phyloP scores from a whole-genome alignment of 2,329 filamentous ascomycete species.

The Microcera coccophila region DNA sequence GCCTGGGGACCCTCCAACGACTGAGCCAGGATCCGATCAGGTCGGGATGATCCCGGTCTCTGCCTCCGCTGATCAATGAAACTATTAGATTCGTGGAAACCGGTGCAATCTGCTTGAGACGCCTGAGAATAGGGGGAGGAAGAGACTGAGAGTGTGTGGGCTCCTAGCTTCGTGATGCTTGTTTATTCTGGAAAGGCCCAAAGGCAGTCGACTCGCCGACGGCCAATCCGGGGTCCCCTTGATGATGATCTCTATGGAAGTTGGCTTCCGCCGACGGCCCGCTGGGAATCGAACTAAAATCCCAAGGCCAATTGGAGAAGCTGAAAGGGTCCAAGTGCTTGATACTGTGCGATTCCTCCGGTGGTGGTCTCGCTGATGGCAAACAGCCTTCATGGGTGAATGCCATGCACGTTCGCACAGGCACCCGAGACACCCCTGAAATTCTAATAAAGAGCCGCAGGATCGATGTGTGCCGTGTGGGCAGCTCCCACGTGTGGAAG shows the following conservation, averaged over 20 bases:
- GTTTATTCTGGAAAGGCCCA: not conserved
- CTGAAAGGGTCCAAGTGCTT: too few species aligned
- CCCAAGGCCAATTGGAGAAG: too few species aligned
- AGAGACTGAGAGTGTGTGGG: not conserved
- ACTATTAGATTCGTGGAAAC: slow-evolving; percentile 10
- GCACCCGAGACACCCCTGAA: not conserved
- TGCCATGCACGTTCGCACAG: not conserved
- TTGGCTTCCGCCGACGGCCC: slow-evolving; percentile 9
- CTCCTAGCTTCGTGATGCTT: not conserved
- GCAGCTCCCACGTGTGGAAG: not conserved
- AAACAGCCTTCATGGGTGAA: not conserved
- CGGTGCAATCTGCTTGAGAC: slow-evolving; percentile 15
- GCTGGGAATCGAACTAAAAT: not conserved
- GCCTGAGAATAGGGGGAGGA: slow-evolving; percentile 20
- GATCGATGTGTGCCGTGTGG: not conserved
- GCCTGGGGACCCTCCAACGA: not conserved
- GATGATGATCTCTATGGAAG: slow-evolving; percentile 11
- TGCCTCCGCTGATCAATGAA: slow-evolving; percentile 7
- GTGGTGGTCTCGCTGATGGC: too few species aligned
- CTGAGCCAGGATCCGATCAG: not conserved
- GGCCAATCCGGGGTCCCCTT: slow-evolving; percentile 21
- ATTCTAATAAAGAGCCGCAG: not conserved
- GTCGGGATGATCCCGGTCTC: slow-evolving; percentile 22
- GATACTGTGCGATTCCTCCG: too few species aligned
- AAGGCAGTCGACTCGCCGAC: not conserved